A percentile compares a stretch with the other conserved stretches of the same genome.
phyloP scores from a whole-genome alignment of 306 rosid genomes.

The Lotus japonicus region DNA sequence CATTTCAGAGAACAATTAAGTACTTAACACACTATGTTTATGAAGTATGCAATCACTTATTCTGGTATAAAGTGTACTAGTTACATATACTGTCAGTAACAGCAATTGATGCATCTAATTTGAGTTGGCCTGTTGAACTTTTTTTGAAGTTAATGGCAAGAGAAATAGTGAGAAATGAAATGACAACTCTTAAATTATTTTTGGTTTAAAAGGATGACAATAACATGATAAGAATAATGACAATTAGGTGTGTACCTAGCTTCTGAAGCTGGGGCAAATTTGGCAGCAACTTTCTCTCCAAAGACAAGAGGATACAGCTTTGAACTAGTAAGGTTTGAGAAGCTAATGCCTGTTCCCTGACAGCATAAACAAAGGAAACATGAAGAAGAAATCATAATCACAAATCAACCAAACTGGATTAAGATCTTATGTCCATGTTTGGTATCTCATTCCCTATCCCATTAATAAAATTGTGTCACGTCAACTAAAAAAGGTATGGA shows the following conservation, averaged over 20 bases:
- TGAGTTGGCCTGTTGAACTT: neutral
- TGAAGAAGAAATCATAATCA: neutral
- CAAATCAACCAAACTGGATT: neutral
- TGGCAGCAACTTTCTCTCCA: constrained; percentile 58
- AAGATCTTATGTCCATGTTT: no score
- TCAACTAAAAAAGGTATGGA: no score
- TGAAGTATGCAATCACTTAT: neutral
- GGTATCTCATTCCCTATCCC: no score
- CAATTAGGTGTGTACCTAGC: constrained; percentile 56
- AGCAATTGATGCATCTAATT: neutral
- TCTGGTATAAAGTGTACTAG: neutral
- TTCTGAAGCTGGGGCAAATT: constrained; percentile 64
- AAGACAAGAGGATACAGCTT: constrained; percentile 61
- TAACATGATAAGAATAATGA: neutral
- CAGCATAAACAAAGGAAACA: constrained; percentile 8
- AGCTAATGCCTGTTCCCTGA: constrained; percentile 73
- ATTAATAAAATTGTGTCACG: no score
- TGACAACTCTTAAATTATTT: neutral
- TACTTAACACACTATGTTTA: neutral
- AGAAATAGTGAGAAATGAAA: neutral
- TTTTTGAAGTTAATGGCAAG: neutral
- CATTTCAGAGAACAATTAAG: neutral
- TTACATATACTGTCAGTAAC: neutral
- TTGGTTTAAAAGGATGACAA: neutral
- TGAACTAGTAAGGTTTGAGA: constrained; percentile 59